Evolutionary conservation across 2,329 filamentous ascomycete species (phyloP).

Genomic region (Fusarium miscanthi): DNA sequence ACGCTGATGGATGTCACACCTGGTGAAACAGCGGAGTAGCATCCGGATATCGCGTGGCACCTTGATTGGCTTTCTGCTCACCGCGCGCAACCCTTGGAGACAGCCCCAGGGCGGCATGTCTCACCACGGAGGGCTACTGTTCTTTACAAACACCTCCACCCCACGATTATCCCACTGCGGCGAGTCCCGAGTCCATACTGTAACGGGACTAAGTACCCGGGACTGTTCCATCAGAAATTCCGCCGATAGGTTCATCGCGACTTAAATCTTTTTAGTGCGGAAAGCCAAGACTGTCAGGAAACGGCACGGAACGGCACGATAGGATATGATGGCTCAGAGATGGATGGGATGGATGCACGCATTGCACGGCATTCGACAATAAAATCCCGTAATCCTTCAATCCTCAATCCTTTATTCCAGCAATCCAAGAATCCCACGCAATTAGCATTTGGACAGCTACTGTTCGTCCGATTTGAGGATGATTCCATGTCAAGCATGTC

Average conservation of each 20-base stretch:
- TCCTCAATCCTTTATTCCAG: conserved; percentile 2
- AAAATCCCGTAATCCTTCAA: neutral
- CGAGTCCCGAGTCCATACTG: neutral
- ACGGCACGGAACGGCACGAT: neutral
- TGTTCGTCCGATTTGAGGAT: neutral
- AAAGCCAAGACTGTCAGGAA: neutral
- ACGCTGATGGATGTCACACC: neutral
- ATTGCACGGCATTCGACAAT: neutral
- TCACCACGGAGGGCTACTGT: neutral
- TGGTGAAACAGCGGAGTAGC: neutral
- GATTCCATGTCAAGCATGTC: neutral
- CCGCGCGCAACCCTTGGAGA: neutral
- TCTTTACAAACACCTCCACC: neutral
- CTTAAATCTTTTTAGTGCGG: neutral
- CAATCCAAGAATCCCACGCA: neutral
- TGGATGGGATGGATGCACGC: neutral
- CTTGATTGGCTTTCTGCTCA: neutral
- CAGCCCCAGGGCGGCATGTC: neutral
- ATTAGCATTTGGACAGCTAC: neutral
- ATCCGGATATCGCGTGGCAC: neutral
- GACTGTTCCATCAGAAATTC: neutral
- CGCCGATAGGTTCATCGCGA: neutral
- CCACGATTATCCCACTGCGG: neutral
- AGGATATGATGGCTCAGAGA: neutral
- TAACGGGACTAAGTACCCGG: neutral